Percentiles rank a stretch among this genome's conserved stretches.
These are phyloP conservation scores for Juncus inflexus DNA, from an alignment of 176 grass and related monocot species.

Conservation along the genomic window DNA sequence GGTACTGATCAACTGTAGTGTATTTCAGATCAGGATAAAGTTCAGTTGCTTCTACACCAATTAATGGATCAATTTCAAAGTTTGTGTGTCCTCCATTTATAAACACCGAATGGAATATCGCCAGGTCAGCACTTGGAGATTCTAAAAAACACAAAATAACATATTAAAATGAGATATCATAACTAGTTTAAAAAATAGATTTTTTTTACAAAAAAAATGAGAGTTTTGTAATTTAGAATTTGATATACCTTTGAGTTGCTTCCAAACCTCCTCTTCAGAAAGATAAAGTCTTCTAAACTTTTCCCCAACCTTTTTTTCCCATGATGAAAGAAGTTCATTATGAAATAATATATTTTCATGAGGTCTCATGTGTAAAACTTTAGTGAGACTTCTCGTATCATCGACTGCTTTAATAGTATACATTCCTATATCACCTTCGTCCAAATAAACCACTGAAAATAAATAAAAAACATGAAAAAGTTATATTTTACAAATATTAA, in stretches of 20 bases:
- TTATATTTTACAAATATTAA: not conserved
- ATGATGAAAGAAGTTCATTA: conserved; percentile 26
- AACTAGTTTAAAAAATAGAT: not conserved
- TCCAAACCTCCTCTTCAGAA: conserved; percentile 9
- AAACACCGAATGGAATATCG: conserved; percentile 28
- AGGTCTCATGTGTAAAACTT: conserved; percentile 41
- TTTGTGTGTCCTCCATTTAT: conserved; percentile 27
- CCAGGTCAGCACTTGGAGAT: no score
- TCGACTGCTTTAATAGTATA: conserved; percentile 35
- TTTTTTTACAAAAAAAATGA: not conserved
- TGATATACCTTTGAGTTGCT: conserved; percentile 15
- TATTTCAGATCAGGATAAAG: conserved; percentile 58
- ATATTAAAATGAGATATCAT: no score
- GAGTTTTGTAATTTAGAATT: conserved; percentile 13
- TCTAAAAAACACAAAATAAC: no score
- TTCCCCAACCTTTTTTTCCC: conserved; percentile 43
- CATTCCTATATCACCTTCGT: conserved; percentile 42
- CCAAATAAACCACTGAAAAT: conserved; percentile 23
- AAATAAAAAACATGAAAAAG: not conserved
- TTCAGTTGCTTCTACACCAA: conserved; percentile 43
- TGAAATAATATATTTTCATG: conserved; percentile 25
- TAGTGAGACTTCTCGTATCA: conserved; percentile 43
- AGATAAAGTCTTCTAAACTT: conserved; percentile 29
- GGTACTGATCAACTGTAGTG: conserved; percentile 28
- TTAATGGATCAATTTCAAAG: not conserved